phyloP scores from a whole-genome alignment of 2,329 filamentous ascomycete genomes.

The Cladosporium sp. region DNA sequence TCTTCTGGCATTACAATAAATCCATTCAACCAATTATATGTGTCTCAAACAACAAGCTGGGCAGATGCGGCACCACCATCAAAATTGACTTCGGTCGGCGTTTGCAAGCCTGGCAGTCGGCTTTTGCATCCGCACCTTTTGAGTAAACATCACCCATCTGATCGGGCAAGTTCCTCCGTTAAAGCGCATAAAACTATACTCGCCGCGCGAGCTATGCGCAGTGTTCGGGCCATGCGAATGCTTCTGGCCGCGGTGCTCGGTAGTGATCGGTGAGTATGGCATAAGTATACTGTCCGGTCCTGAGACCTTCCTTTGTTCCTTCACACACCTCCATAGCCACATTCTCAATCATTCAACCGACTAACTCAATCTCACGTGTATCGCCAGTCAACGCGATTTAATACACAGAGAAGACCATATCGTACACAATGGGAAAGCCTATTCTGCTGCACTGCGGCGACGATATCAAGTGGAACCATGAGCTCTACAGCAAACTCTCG shows the following conservation, averaged over 20 bases:
- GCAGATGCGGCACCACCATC: too few species aligned
- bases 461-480: conserved; percentile 43
- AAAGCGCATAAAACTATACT: too few species aligned
- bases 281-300: neutral
- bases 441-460: conserved; percentile 42
- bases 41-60: too few species aligned
- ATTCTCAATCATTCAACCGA: too few species aligned
- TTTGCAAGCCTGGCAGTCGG: neutral
- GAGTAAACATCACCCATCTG: neutral
- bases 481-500: conserved; percentile 35
- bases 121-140: neutral
- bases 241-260: neutral
- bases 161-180: neutral
- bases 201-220: too few species aligned
- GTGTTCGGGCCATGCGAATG: too few species aligned
- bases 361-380: too few species aligned
- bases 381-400: too few species aligned
- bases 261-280: neutral
- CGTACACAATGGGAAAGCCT: conserved; percentile 16
- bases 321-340: neutral
- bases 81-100: too few species aligned
- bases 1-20: too few species aligned
- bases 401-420: neutral
- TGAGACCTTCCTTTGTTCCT: neutral
- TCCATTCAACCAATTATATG: too few species aligned